Conservation (phyloP, 352 stramenopile genomes). For the Phytophthora pinifolia region DNA sequence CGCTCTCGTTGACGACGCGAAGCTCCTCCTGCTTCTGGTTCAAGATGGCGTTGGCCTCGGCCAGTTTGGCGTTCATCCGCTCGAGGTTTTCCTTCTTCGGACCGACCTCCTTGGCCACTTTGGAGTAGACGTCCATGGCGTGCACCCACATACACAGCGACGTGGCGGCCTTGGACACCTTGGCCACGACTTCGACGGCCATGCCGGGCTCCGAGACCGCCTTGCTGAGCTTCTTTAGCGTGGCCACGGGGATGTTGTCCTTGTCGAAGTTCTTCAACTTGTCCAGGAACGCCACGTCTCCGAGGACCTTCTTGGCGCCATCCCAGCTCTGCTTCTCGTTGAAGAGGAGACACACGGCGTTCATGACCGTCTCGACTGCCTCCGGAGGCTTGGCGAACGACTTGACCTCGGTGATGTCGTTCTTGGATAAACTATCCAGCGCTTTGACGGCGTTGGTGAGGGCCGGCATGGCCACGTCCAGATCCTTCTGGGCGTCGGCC, state of each 20-base stretch:
- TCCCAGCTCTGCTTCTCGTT: constrained; percentile 95
- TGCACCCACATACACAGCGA: constrained; percentile 95
- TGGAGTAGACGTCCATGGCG: constrained; percentile 95
- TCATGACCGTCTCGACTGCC: constrained; percentile 94
- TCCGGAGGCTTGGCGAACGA: constrained; percentile 93
- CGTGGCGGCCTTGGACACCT: constrained; percentile 91
- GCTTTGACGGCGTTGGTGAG: constrained; percentile 89
- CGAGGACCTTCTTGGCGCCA: constrained; percentile 90
- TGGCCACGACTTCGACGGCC: constrained; percentile 90
- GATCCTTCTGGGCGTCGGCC: constrained; percentile 91
- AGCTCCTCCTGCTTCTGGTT: constrained; percentile 90
- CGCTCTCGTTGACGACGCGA: constrained; percentile 88
- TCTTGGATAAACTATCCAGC: constrained; percentile 90
- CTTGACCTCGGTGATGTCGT: constrained; percentile 94
- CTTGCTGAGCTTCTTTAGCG: constrained; percentile 90
- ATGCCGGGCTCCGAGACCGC: constrained; percentile 86
- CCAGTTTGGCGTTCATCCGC: constrained; percentile 91
- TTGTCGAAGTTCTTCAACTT: constrained; percentile 93
- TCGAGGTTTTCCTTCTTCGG: constrained; percentile 92
- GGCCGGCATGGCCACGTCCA: constrained; percentile 92
- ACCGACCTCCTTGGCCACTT: constrained; percentile 93
- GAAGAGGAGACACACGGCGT: constrained; percentile 92
- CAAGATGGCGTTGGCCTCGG: constrained; percentile 84
- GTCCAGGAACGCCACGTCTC: constrained; percentile 88
- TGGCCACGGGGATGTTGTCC: constrained; percentile 91